Conservation (phyloP, 768 basidiomycete genomes). For the Xerocomellus intermedius region DNA sequence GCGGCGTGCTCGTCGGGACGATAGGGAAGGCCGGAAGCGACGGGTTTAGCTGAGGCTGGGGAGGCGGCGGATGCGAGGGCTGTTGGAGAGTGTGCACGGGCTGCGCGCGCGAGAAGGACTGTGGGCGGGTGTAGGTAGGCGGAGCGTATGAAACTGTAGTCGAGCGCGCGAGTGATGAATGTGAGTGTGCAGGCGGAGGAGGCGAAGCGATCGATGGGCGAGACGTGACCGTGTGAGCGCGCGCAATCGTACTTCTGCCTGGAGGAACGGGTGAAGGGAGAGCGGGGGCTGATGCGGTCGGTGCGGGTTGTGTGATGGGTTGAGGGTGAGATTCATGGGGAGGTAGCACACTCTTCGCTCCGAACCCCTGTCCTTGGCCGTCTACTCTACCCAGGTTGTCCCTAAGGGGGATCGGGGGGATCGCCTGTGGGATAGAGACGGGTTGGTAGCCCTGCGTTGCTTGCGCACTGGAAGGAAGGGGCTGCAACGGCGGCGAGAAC, state of each 20-base stretch:
- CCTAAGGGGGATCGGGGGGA: slow-evolving; percentile 2
- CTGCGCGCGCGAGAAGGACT: slow-evolving; percentile 5
- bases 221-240: slow-evolving; percentile 30
- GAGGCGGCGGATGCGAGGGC: slow-evolving; percentile 9
- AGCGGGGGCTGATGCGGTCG: slow-evolving; percentile 11
- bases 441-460: slow-evolving; percentile 20
- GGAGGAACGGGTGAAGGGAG: slow-evolving; percentile 22
- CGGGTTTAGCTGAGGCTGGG: slow-evolving; percentile 19
- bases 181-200: slow-evolving; percentile 8
- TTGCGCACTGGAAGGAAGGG: slow-evolving; percentile 8
- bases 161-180: slow-evolving; percentile 24
- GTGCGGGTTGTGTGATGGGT: slow-evolving; percentile 17
- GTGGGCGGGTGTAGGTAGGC: slow-evolving; percentile 3
- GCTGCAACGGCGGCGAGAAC: slow-evolving; percentile 11
- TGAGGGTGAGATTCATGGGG: slow-evolving; percentile 15
- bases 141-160: slow-evolving; percentile 22
- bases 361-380: slow-evolving; percentile 18
- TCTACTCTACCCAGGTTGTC: slow-evolving; percentile 3
- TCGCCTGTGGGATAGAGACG: slow-evolving; percentile 19
- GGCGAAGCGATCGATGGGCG: slow-evolving; percentile 18
- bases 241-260: slow-evolving; percentile 18
- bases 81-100: slow-evolving; percentile 6
- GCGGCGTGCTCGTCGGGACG: slow-evolving; percentile 59
- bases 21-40: slow-evolving; percentile 61
- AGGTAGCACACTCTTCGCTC: background rate